Evolutionary conservation across 352 stramenopile genomes (phyloP).

Genomic region (Phytophthora uliginosa): DNA sequence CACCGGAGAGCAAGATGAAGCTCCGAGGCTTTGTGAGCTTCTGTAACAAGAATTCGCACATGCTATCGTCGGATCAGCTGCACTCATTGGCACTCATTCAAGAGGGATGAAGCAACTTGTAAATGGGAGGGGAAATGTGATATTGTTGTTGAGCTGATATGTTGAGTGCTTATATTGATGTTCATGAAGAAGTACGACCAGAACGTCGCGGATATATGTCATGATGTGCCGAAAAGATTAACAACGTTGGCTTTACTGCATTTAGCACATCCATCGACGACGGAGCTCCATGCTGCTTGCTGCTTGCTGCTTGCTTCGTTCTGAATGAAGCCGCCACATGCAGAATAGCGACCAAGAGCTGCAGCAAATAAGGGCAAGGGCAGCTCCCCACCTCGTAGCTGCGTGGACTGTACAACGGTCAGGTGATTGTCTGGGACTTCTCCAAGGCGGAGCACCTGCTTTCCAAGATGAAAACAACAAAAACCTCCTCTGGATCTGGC

Average conservation of each 20-base stretch:
- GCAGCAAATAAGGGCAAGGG: slow-evolving; percentile 72
- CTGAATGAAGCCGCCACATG: slow-evolving; percentile 47
- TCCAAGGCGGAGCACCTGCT: slow-evolving; percentile 77
- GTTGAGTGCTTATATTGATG: too few relatives aligned
- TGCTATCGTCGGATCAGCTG: slow-evolving; percentile 74
- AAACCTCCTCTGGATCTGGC: slow-evolving; percentile 26
- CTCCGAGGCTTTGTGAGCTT: slow-evolving; percentile 72
- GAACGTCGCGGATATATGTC: too few relatives aligned
- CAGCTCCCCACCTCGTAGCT: slow-evolving; percentile 85
- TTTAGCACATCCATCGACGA: not conserved
- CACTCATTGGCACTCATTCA: slow-evolving; percentile 65
- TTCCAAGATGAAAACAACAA: slow-evolving; percentile 63
- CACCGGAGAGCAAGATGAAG: slow-evolving; percentile 81
- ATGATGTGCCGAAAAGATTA: not conserved
- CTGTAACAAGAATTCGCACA: slow-evolving; percentile 70
- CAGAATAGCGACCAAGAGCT: slow-evolving; percentile 91
- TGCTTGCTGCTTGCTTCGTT: not conserved
- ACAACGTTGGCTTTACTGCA: not conserved
- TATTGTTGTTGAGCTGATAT: slow-evolving; percentile 1
- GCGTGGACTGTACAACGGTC: slow-evolving; percentile 86
- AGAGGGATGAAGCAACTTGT: slow-evolving; percentile 32
- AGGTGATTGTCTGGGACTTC: slow-evolving; percentile 95
- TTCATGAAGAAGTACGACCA: too few relatives aligned
- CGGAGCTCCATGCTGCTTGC: not conserved
- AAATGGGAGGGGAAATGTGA: not conserved